These are phyloP conservation scores for Phytophthora melonis DNA, from an alignment of 352 stramenopile species.

Conservation along the genomic window DNA sequence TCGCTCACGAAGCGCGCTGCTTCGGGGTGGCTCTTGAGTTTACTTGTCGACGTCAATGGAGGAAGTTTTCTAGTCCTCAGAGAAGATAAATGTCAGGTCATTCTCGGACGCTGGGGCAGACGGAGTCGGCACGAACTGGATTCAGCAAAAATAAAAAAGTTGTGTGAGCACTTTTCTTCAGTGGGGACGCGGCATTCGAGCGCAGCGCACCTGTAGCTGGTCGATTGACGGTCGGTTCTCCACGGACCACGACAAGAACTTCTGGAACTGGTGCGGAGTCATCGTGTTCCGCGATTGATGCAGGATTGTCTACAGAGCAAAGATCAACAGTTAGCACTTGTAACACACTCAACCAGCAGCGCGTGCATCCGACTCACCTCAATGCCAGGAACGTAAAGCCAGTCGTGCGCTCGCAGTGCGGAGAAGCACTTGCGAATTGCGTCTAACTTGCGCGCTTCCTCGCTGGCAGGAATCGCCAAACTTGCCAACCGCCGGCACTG, in stretches of 20 bases:
- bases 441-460: slow-evolving; percentile 81
- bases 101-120: slow-evolving; percentile 49
- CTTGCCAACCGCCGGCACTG: slow-evolving; percentile 71
- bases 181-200: neutral
- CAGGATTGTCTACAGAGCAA: slow-evolving; percentile 61
- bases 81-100: slow-evolving; percentile 80
- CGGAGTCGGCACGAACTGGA: slow-evolving; percentile 58
- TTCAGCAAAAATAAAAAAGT: slow-evolving; percentile 3
- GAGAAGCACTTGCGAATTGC: slow-evolving; percentile 90
- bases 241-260: slow-evolving; percentile 81
- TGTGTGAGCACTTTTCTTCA: slow-evolving; percentile 2
- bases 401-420: slow-evolving; percentile 82
- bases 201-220: slow-evolving; percentile 60
- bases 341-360: neutral
- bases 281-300: slow-evolving; percentile 85
- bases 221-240: slow-evolving; percentile 82
- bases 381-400: slow-evolving; percentile 86
- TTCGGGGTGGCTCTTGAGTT: slow-evolving; percentile 9
- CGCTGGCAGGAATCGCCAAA: slow-evolving; percentile 53
- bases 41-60: slow-evolving; percentile 15
- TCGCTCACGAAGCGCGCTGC: slow-evolving; percentile 12
- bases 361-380: slow-evolving; percentile 58
- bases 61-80: slow-evolving; percentile 57
- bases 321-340: neutral
- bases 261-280: slow-evolving; percentile 84